phyloP scores from a whole-genome alignment of 345 rosid species.

The Anacardium occidentale region DNA sequence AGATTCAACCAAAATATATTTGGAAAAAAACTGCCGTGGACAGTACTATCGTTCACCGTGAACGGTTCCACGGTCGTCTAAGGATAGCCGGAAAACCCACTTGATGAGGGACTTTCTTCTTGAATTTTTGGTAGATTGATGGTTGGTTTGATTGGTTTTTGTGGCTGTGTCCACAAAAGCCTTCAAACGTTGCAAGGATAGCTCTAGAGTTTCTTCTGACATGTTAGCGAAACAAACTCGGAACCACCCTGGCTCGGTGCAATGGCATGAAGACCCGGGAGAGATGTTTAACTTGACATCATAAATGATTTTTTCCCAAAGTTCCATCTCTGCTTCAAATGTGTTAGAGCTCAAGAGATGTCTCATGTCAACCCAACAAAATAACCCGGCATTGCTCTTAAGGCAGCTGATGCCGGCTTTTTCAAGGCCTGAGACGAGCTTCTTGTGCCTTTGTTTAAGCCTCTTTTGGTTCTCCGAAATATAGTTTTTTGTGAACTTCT shows the following conservation, averaged over 20 bases:
- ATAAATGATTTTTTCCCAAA: constrained; percentile 76
- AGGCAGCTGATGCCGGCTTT: constrained; percentile 54
- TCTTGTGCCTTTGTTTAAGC: constrained; percentile 45
- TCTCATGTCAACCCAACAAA: constrained; percentile 86
- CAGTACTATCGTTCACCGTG: constrained; percentile 58
- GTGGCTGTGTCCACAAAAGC: constrained; percentile 46
- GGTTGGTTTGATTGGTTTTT: constrained; percentile 27
- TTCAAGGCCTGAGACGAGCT: constrained; percentile 62
- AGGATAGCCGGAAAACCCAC: constrained; percentile 84
- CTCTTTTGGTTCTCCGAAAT: constrained; percentile 57
- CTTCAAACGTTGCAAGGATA: constrained; percentile 61
- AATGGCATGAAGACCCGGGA: constrained; percentile 80
- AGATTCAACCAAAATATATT: constrained; percentile 21
- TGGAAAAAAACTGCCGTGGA: not conserved
- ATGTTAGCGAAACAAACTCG: constrained; percentile 75
- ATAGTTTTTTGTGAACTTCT: constrained; percentile 61
- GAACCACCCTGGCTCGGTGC: constrained; percentile 81
- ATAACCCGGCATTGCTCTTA: constrained; percentile 70
- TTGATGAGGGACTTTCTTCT: constrained; percentile 51
- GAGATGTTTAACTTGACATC: constrained; percentile 59
- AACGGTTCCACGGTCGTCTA: constrained; percentile 46
- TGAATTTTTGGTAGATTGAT: constrained; percentile 8
- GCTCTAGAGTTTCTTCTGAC: constrained; percentile 57
- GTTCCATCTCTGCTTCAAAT: constrained; percentile 74
- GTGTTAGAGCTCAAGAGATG: constrained; percentile 63